A percentile compares a stretch with the other conserved stretches of the same genome.
These are phyloP conservation scores for Candida nemodendra DNA, from an alignment of 805 yeast genomes.

Conservation along the genomic window DNA sequence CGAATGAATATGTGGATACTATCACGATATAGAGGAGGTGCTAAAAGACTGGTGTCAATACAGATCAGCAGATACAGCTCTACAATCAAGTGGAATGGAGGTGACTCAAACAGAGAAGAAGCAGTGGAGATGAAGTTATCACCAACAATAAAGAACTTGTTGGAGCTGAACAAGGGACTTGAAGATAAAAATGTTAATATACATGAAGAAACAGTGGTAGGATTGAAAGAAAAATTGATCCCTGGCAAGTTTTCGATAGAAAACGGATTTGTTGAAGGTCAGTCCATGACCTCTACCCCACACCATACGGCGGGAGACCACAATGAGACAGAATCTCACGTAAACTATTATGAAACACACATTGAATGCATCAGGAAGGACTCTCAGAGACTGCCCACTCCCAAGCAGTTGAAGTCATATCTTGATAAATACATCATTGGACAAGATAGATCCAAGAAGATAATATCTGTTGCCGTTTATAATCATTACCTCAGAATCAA, in stretches of 20 bases:
- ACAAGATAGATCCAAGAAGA: slow-evolving; percentile 53
- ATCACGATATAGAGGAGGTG: too few species aligned
- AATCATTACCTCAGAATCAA: slow-evolving; percentile 53
- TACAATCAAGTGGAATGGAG: too few species aligned
- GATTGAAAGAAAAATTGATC: neutral
- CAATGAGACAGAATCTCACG: neutral
- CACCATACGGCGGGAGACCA: too few species aligned
- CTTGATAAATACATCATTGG: slow-evolving; percentile 56
- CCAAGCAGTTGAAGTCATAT: slow-evolving; percentile 42
- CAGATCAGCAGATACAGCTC: too few species aligned
- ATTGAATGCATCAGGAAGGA: slow-evolving; percentile 12
- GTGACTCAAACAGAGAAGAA: too few species aligned
- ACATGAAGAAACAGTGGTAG: neutral
- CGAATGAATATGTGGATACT: too few species aligned
- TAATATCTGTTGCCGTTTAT: slow-evolving; percentile 60
- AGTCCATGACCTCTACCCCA: neutral
- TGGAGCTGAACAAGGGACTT: slow-evolving; percentile 13
- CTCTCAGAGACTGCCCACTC: slow-evolving; percentile 41
- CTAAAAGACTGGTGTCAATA: too few species aligned
- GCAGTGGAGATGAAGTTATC: slow-evolving; percentile 2
- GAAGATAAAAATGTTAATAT: slow-evolving; percentile 20
- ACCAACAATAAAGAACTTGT: slow-evolving; percentile 16
- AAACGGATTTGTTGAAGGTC: slow-evolving; percentile 4
- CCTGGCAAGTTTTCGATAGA: slow-evolving; percentile 7
- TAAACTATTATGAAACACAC: slow-evolving; percentile 1